Evolutionary conservation across 2,329 filamentous ascomycete species (phyloP), one percentile per base, ranked within the genome.

Genomic region (Alternaria brassicicola): DNA sequence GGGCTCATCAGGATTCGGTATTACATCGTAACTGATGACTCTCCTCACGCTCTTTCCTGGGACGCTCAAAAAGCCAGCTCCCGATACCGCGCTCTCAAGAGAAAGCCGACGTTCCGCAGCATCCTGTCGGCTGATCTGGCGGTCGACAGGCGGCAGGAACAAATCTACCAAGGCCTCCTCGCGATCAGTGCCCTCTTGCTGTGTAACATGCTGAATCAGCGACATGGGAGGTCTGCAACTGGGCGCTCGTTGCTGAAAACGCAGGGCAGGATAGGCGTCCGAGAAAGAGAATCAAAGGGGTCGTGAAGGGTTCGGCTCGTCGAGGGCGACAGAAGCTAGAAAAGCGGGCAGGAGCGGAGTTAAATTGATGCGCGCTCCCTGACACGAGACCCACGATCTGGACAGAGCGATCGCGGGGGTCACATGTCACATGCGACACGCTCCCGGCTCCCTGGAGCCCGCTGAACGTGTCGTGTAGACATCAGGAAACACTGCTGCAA

Each of bases 171-270:
- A 64, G 3, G 74, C 74, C 63, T 77, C 75, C 42, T 82, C 78
- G 57, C 80, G 76, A 66, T 84, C 82, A 45, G 75, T 75, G 62
- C 82, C 82, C 68, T 84, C 82, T 66, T 81, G 76, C 50, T 78
- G 76, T 46, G 80, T 80, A 55, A 84, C 81, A 70, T 83, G 82
- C 69, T 84, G 82, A 57, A 82, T 76, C 51, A 84, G 75, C 68
- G 82, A 84, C 82, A 84, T 84, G 57, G 53, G 58, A 59, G 23
- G 23, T 51, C 43, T 61, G 61, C 57, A 61, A 59, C 31, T 35
- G 48, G 49, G 26, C 53, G 30, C 41, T 59, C 36, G 55, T 57
- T 41, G 51, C 17, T 42, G 43, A 46, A 57, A 54, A 51, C 36
- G 62, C 53, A 65, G 62, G 50, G 49, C 51, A 52, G 43, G 26